Evolutionary conservation across 78 protist species (phyloP).

Genomic region (Ministeria vibrans): DNA sequence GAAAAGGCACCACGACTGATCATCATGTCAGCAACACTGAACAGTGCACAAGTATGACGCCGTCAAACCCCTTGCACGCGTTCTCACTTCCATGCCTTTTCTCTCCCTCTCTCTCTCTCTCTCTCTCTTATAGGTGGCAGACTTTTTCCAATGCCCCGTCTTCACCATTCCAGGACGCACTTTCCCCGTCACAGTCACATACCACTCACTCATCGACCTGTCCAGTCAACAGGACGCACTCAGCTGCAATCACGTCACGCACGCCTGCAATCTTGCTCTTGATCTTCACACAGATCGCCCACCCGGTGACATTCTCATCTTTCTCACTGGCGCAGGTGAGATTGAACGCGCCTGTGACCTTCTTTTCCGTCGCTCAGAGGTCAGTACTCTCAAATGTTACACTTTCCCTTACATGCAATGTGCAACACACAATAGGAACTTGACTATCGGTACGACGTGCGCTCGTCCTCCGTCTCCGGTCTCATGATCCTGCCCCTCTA

Average conservation of each 20-base stretch:
- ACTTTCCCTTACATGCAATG: not conserved
- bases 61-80: too few species aligned
- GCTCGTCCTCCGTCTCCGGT: not conserved
- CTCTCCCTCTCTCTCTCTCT: not conserved
- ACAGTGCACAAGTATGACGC: slow-evolving; percentile 14
- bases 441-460: not conserved
- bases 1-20: not conserved
- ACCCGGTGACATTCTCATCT: slow-evolving; percentile 62
- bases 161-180: slow-evolving; percentile 57
- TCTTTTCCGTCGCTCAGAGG: slow-evolving; percentile 5
- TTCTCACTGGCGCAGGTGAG: slow-evolving; percentile 71
- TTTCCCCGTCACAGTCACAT: slow-evolving; percentile 55
- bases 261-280: not conserved
- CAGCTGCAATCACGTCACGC: not conserved
- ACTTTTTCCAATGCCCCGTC: slow-evolving; percentile 13
- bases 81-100: not conserved
- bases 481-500: slow-evolving; percentile 27
- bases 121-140: not conserved
- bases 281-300: not conserved
- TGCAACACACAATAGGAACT: not conserved
- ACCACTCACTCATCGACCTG: slow-evolving; percentile 24
- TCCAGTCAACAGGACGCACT: not conserved
- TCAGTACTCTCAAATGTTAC: not conserved
- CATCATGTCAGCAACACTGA: slow-evolving; percentile 72
- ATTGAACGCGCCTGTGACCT: slow-evolving; percentile 32